Base-by-base conservation (phyloP, 306 rosid genomes). In the Fragaria ananassa region DNA sequence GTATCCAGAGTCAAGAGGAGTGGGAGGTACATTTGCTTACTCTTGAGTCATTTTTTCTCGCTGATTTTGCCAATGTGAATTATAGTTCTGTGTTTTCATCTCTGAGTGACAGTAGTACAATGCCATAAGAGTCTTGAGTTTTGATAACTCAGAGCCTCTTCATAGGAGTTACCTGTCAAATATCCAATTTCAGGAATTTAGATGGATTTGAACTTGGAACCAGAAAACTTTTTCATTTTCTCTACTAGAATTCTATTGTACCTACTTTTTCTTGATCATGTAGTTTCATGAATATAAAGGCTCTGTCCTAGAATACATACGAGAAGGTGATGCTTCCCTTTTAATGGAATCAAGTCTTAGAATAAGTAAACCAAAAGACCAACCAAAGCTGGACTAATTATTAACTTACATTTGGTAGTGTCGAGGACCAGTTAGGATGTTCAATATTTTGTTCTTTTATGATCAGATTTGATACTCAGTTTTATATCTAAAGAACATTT, bases 1-100 rank as follows among this genome's bases (percentile, higher is more conserved):
- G 91, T 42, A 95, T 95, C 81, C 83, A 88, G 74, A 90, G 89
- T 81, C 92, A 95, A 65, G 96, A 89, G 78, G 98, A 95, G 88
- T 95, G 98, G 98, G 97, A 95, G 97, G 98, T 95, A 84, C 17
- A 18, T 74, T 84, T 66, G 56, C 27, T 70, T 78, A 42, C 45
- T 79, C 74, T 27, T 8, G 66, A 72, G 25, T 70, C 62, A 66
- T 63, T 64, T 63, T 23, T 23, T 18, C 51, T 10, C 44, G 39
- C 72, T 76, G 67, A 6, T 39, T 81, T 68, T 68, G 2, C 35
- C 68, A 76, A 31, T 58, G 61, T 72, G 76, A 51, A 18, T 25
- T 65, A 10, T 13, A 51, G 46, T 27, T 35, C 31, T 70, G 25
- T 21, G 49, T 41, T 39, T 71, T 45, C 64, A 25, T 56, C 1